These are phyloP conservation scores for Elsinoe necatrix DNA, from an alignment of 2,329 filamentous ascomycete genomes.

Conservation along the genomic window DNA sequence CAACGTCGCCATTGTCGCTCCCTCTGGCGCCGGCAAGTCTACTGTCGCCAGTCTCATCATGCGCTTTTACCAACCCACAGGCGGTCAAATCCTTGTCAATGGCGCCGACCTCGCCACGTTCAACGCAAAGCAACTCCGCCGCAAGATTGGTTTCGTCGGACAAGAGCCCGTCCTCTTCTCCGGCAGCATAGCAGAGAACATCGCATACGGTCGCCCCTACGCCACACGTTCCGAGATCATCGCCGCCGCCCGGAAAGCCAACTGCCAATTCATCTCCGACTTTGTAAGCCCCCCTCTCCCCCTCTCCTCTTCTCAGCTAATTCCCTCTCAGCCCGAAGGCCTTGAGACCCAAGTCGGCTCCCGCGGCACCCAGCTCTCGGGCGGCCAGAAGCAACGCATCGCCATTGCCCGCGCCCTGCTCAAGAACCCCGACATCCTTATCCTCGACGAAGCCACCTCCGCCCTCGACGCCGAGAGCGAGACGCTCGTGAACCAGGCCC, in stretches of 20 bases:
- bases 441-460: constrained; percentile 90
- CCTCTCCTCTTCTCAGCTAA: constrained; percentile 9
- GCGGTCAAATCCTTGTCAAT: constrained; percentile 71
- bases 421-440: constrained; percentile 92
- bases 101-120: constrained; percentile 73
- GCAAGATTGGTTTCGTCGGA: constrained; percentile 88
- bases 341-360: constrained; percentile 90
- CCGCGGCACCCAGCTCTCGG: constrained; percentile 84
- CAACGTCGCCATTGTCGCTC: constrained; percentile 93
- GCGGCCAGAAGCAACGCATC: constrained; percentile 95
- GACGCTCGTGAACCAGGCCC: constrained; percentile 86
- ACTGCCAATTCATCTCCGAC: constrained; percentile 93
- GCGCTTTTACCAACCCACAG: constrained; percentile 78
- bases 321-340: constrained; percentile 61
- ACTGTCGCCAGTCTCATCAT: constrained; percentile 88
- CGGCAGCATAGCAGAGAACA: constrained; percentile 78
- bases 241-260: constrained; percentile 78
- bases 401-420: constrained; percentile 91
- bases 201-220: constrained; percentile 76
- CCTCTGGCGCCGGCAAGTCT: constrained; percentile 91
- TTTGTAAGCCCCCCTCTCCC: constrained; percentile 50
- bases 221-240: constrained; percentile 76
- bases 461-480: constrained; percentile 95
- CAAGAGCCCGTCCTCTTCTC: constrained; percentile 93
- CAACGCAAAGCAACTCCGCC: constrained; percentile 86